Evolutionary conservation across 257 asterid species (phyloP).

Genomic region (Solanum lycopersicoides): DNA sequence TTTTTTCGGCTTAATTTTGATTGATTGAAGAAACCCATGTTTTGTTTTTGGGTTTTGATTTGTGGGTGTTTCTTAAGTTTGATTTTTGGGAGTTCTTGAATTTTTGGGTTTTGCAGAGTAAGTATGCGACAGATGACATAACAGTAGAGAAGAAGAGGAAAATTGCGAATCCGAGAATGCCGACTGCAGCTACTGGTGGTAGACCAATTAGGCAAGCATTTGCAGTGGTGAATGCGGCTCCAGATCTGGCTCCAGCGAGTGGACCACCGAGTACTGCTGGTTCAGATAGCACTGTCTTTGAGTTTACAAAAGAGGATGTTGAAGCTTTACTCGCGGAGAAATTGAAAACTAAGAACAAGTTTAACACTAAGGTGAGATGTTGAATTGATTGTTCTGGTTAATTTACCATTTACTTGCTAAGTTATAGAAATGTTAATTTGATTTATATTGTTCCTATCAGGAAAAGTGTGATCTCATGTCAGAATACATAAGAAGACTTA

Average conservation of each 20-base stretch:
- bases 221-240: slow-evolving; percentile 65
- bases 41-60: neutral
- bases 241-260: slow-evolving; percentile 44
- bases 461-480: slow-evolving; percentile 67
- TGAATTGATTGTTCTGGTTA: neutral
- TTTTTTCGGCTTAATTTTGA: neutral
- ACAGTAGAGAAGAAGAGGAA: slow-evolving; percentile 63
- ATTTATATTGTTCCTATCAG: slow-evolving; percentile 15
- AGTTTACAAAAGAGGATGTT: slow-evolving; percentile 63
- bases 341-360: slow-evolving; percentile 55
- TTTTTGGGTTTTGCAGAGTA: slow-evolving; percentile 35
- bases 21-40: neutral
- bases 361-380: slow-evolving; percentile 28
- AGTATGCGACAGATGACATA: slow-evolving; percentile 38
- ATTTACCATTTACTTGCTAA: neutral
- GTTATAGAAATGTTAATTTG: neutral
- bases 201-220: slow-evolving; percentile 60
- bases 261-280: slow-evolving; percentile 66
- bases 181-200: slow-evolving; percentile 31
- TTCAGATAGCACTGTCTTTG: slow-evolving; percentile 47
- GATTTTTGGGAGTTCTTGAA: neutral
- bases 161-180: slow-evolving; percentile 51
- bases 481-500: slow-evolving; percentile 61
- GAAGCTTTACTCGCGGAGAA: slow-evolving; percentile 68
- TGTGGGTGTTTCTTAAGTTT: neutral